Evolutionary conservation across 2,329 filamentous ascomycete species (phyloP).

Genomic region (Phaeosphaeria sp.): DNA sequence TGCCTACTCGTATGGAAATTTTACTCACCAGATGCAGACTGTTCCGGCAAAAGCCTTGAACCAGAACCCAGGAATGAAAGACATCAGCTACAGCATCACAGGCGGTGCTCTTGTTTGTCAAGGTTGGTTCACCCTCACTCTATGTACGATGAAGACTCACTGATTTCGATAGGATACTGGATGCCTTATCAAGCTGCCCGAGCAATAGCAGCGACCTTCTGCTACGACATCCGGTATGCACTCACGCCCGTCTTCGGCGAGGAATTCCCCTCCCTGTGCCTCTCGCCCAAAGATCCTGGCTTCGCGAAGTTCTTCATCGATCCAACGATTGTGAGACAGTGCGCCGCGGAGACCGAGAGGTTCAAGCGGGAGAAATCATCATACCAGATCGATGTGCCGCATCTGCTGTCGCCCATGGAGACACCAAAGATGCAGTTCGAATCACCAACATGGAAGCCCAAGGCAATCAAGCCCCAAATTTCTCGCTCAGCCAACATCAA

Average conservation of each 20-base stretch:
- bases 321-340: slow-evolving; percentile 45
- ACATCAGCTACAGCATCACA: slow-evolving; percentile 94
- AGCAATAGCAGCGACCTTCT: slow-evolving; percentile 89
- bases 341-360: slow-evolving; percentile 46
- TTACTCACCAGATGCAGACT: slow-evolving; percentile 65
- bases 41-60: slow-evolving; percentile 78
- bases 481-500: slow-evolving; percentile 35
- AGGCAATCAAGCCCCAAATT: slow-evolving; percentile 12
- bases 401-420: slow-evolving; percentile 7
- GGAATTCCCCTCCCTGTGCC: slow-evolving; percentile 77
- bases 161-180: slow-evolving; percentile 78
- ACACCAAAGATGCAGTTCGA: slow-evolving; percentile 20
- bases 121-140: slow-evolving; percentile 40
- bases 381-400: slow-evolving; percentile 14
- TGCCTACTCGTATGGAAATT: background rate
- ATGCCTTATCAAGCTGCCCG: slow-evolving; percentile 88
- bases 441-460: slow-evolving; percentile 20
- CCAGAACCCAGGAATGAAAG: slow-evolving; percentile 77
- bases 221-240: slow-evolving; percentile 80
- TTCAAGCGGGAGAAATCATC: slow-evolving; percentile 39
- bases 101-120: slow-evolving; percentile 89
- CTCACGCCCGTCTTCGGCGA: slow-evolving; percentile 90
- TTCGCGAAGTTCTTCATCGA: slow-evolving; percentile 61
- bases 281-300: slow-evolving; percentile 66
- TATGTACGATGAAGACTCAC: background rate